Evolutionary conservation across 495 filamentous ascomycete genomes (phyloP).

Genomic region (Polyplosphaeria fusca): DNA sequence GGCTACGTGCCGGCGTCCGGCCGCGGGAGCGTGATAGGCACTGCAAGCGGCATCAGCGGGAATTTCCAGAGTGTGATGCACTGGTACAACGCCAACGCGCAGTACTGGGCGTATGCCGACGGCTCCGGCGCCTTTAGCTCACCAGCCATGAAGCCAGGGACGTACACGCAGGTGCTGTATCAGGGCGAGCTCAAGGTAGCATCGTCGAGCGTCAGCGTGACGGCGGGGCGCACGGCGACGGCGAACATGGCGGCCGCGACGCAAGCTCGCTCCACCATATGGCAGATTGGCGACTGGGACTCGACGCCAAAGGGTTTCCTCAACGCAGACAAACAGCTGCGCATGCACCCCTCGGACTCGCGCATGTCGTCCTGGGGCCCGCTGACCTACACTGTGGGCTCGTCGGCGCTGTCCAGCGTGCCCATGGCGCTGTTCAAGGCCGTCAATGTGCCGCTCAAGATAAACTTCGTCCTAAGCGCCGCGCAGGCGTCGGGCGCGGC

Average conservation of each 20-base stretch:
- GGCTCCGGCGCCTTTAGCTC: slow-evolving; percentile 57
- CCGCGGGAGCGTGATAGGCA: slow-evolving; percentile 60
- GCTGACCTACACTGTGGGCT: slow-evolving; percentile 58
- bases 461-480: slow-evolving; percentile 56
- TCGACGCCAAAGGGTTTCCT: slow-evolving; percentile 62
- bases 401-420: slow-evolving; percentile 50
- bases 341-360: slow-evolving; percentile 64
- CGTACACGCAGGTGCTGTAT: slow-evolving; percentile 66
- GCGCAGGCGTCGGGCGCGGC: slow-evolving; percentile 48
- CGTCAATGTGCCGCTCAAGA: slow-evolving; percentile 60
- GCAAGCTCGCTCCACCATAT: slow-evolving; percentile 51
- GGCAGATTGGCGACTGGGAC: slow-evolving; percentile 63
- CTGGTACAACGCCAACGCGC: slow-evolving; percentile 61
- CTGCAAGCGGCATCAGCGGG: slow-evolving; percentile 47
- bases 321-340: slow-evolving; percentile 61
- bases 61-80: slow-evolving; percentile 57
- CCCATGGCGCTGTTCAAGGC: slow-evolving; percentile 65
- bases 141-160: slow-evolving; percentile 64
- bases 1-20: slow-evolving; percentile 55
- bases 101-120: slow-evolving; percentile 60
- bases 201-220: slow-evolving; percentile 51
- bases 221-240: slow-evolving; percentile 51
- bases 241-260: slow-evolving; percentile 53
- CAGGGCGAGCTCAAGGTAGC: slow-evolving; percentile 61
- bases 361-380: slow-evolving; percentile 61